A percentile compares a stretch with the other conserved stretches of the same genome.
Evolutionary conservation across 176 grass and related monocot genomes (phyloP).

Genomic region (Aegilops speltoides): DNA sequence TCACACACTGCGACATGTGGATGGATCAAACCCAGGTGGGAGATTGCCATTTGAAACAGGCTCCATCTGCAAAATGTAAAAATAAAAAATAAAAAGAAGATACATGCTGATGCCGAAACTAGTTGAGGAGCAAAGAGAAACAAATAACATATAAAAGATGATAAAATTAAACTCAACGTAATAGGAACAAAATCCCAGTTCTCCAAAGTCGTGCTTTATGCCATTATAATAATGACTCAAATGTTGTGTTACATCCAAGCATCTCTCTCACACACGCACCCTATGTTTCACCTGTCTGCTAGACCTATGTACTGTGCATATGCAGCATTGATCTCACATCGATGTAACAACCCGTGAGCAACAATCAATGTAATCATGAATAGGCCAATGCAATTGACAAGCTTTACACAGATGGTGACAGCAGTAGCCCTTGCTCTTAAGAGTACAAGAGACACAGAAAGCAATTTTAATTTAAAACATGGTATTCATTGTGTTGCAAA

Average conservation of each 20-base stretch:
- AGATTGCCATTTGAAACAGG: conserved; percentile 96
- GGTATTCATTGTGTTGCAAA: not conserved
- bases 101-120: conserved; percentile 27
- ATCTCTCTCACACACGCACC: not conserved
- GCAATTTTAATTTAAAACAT: not conserved
- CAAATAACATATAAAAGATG: conserved; percentile 1
- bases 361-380: not conserved
- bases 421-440: not conserved
- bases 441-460: not conserved
- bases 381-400: conserved; percentile 18
- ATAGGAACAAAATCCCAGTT: conserved; percentile 12
- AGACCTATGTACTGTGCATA: conserved; percentile 9
- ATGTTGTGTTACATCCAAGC: not conserved
- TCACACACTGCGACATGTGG: conserved; percentile 95
- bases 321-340: not conserved
- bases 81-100: conserved; percentile 53
- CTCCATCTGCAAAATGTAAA: conserved; percentile 89
- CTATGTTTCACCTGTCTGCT: not conserved
- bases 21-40: conserved; percentile 87
- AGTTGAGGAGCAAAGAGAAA: conserved; percentile 34
- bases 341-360: not conserved
- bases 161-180: conserved; percentile 13
- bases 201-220: conserved; percentile 5
- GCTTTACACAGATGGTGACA: not conserved
- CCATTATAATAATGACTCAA: not conserved